Conservation (phyloP, 208 protist species). For the Zelonia costaricensis region DNA sequence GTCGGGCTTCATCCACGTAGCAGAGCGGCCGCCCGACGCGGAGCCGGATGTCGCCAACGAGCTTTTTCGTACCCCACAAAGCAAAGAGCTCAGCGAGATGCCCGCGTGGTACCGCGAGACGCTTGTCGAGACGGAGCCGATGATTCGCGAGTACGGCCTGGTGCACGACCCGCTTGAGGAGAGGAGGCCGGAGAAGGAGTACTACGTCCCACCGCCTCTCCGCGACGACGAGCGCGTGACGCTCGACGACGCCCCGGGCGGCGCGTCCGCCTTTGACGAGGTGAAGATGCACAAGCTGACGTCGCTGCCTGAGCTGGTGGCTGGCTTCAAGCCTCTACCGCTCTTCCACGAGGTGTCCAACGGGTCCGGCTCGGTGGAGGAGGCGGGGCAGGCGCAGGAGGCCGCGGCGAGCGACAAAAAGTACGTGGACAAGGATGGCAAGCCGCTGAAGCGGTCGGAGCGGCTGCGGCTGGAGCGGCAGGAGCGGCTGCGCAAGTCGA, state of each 20-base stretch:
- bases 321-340: slow-evolving; percentile 83
- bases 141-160: slow-evolving; percentile 79
- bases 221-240: slow-evolving; percentile 65
- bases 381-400: slow-evolving; percentile 16
- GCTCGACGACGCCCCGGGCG: slow-evolving; percentile 69
- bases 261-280: slow-evolving; percentile 85
- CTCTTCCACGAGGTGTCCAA: slow-evolving; percentile 75
- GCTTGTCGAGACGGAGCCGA: slow-evolving; percentile 75
- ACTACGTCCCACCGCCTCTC: slow-evolving; percentile 65
- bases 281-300: slow-evolving; percentile 77
- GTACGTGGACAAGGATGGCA: slow-evolving; percentile 30
- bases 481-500: slow-evolving; percentile 72
- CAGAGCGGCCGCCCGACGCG: slow-evolving; percentile 44
- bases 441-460: slow-evolving; percentile 68
- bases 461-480: slow-evolving; percentile 71
- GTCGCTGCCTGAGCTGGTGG: slow-evolving; percentile 77
- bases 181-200: slow-evolving; percentile 35
- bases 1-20: slow-evolving; percentile 58
- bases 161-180: slow-evolving; percentile 81
- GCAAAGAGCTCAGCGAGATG: slow-evolving; percentile 56
- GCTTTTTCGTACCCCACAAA: slow-evolving; percentile 66
- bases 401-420: slow-evolving; percentile 8
- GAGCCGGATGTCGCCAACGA: slow-evolving; percentile 82
- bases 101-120: slow-evolving; percentile 82
- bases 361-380: slow-evolving; percentile 29